Conservation (phyloP, 148 eudicot genomes). For the Silene latifolia region DNA sequence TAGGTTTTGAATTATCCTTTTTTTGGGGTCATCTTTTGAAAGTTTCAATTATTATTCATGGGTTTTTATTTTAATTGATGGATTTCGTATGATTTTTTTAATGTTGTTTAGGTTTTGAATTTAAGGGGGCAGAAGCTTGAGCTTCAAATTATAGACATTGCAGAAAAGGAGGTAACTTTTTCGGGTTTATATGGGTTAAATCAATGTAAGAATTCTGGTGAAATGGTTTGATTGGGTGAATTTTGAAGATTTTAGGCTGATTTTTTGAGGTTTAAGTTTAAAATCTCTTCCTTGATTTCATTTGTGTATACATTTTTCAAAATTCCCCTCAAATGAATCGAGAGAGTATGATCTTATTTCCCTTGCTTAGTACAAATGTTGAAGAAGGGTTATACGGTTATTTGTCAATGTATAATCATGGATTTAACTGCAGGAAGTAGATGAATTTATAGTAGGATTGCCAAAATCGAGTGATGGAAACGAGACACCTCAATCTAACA, state of each 20-base stretch:
- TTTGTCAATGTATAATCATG: neutral
- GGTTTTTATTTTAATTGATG: neutral
- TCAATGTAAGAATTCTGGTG: neutral
- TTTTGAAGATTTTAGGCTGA: neutral
- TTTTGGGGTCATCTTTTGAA: too few species aligned
- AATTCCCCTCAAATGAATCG: too few species aligned
- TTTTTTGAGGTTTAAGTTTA: neutral
- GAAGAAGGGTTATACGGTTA: neutral
- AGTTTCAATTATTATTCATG: too few species aligned
- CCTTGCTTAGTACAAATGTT: neutral
- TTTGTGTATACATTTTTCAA: too few species aligned
- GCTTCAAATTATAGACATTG: slow-evolving; percentile 37
- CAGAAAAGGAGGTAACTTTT: slow-evolving; percentile 34
- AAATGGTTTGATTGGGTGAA: neutral
- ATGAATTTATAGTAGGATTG: slow-evolving; percentile 67
- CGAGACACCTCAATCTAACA: slow-evolving; percentile 63
- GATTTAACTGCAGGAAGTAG: slow-evolving; percentile 45
- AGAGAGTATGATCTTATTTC: neutral
- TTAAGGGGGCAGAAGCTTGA: slow-evolving; percentile 44
- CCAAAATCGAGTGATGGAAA: slow-evolving; percentile 53
- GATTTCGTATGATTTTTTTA: neutral
- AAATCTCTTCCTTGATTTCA: too few species aligned
- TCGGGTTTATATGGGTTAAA: neutral
- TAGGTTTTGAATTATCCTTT: neutral
- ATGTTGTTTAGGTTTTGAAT: slow-evolving; percentile 33